Conservation (phyloP, 306 rosid genomes). For the Vigna radiata region DNA sequence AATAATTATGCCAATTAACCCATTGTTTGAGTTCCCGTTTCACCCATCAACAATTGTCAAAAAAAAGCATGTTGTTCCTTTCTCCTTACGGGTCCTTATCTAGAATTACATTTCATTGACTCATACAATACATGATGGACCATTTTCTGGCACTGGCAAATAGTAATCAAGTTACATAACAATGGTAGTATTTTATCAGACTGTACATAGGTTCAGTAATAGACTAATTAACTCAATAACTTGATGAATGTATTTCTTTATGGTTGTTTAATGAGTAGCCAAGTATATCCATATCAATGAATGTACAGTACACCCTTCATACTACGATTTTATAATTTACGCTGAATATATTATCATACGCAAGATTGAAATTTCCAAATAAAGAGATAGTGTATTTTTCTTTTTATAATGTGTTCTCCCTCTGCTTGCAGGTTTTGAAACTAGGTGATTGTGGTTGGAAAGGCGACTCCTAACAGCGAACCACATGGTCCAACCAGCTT, state of each 20-base stretch:
- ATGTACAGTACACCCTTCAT: not conserved
- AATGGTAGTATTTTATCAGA: not conserved
- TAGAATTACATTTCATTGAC: not conserved
- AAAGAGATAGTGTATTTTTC: not conserved
- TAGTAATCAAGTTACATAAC: conserved; percentile 28
- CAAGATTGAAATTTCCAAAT: not conserved
- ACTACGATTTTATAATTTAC: not conserved
- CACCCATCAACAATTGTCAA: not conserved
- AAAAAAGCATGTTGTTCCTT: not conserved
- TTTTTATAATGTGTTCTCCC: not conserved
- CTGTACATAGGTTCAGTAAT: not conserved
- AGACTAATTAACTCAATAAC: not conserved
- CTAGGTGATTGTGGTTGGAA: not conserved
- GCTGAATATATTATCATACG: not conserved
- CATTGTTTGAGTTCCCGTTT: not conserved
- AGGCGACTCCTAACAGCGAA: not conserved
- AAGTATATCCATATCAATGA: not conserved
- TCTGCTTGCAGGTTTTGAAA: not conserved
- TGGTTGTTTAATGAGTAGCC: not conserved
- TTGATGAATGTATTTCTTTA: not conserved
- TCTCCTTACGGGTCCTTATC: not conserved
- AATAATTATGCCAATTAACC: not conserved
- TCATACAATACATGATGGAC: not conserved
- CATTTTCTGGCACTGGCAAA: not conserved
- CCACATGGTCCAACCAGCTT: not conserved